Conservation (phyloP, 225 moss, liverwort and hornwort genomes). For the Rhytidiadelphus loreus region DNA sequence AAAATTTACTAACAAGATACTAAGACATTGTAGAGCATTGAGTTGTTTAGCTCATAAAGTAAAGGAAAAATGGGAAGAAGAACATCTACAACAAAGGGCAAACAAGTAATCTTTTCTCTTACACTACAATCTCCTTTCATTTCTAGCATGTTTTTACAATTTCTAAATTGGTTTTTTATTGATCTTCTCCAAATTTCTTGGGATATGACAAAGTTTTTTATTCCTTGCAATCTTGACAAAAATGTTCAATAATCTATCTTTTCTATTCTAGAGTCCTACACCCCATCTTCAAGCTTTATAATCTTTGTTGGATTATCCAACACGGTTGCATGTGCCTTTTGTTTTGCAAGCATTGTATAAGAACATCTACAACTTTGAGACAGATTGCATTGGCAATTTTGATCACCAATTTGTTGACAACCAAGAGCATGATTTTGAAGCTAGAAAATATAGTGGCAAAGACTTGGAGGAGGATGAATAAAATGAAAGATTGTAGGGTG, state of each 20-base stretch:
- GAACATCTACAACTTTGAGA: background rate
- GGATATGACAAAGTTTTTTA: fast-evolving
- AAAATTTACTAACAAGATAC: background rate
- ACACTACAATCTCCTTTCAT: background rate
- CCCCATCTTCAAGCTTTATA: background rate
- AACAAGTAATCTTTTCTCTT: background rate
- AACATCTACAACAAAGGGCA: background rate
- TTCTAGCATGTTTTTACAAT: background rate
- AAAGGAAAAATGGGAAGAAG: background rate
- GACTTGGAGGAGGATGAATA: background rate
- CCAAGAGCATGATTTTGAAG: background rate
- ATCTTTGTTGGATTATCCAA: background rate
- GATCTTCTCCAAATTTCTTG: background rate
- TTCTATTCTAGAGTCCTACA: fast-evolving
- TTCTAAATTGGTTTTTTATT: background rate
- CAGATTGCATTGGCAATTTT: fast-evolving
- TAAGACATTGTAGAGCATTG: background rate
- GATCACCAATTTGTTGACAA: no score
- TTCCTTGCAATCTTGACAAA: fast-evolving
- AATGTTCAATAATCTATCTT: background rate
- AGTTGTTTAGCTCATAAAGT: background rate
- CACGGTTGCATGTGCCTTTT: fast-evolving
- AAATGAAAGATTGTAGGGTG: fast-evolving
- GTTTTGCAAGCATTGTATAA: fast-evolving
- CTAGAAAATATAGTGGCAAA: no score